A percentile compares a stretch with the other conserved stretches of the same genome.
These are phyloP conservation scores for Sequoia sempervirens DNA, from an alignment of 75 land plant genomes.

Conservation along the genomic window DNA sequence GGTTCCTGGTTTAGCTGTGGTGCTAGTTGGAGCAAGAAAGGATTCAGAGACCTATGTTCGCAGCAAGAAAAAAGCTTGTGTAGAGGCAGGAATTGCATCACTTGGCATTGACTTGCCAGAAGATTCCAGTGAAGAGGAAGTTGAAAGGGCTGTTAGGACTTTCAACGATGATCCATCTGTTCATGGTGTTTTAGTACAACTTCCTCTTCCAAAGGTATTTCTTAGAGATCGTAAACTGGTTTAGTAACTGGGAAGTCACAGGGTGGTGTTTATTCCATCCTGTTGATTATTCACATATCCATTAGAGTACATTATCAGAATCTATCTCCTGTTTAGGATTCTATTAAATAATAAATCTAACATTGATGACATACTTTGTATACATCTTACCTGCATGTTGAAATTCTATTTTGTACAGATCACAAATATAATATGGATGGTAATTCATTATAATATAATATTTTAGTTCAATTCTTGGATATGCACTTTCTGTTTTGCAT, in stretches of 20 bases:
- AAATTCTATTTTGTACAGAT: not conserved
- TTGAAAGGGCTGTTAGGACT: conserved; percentile 32
- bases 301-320: no score
- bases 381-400: not conserved
- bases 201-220: conserved; percentile 78
- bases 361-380: not conserved
- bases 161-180: conserved; percentile 69
- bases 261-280: not conserved
- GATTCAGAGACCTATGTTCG: conserved; percentile 83
- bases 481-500: not conserved
- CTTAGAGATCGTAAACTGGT: not conserved
- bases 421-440: not conserved
- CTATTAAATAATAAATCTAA: no score
- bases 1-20: conserved; percentile 87
- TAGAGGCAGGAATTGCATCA: conserved; percentile 76
- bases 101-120: conserved; percentile 52
- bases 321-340: no score
- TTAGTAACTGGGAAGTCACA: not conserved
- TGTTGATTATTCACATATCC: no score
- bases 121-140: conserved; percentile 55
- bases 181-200: conserved; percentile 88
- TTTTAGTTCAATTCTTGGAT: not conserved
- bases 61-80: conserved; percentile 72
- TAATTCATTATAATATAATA: no score
- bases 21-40: conserved; percentile 73